Evolutionary conservation across 2,329 filamentous ascomycete species (phyloP), one percentile per base, ranked within the genome.

Genomic region (Ophiostoma fasciatum): DNA sequence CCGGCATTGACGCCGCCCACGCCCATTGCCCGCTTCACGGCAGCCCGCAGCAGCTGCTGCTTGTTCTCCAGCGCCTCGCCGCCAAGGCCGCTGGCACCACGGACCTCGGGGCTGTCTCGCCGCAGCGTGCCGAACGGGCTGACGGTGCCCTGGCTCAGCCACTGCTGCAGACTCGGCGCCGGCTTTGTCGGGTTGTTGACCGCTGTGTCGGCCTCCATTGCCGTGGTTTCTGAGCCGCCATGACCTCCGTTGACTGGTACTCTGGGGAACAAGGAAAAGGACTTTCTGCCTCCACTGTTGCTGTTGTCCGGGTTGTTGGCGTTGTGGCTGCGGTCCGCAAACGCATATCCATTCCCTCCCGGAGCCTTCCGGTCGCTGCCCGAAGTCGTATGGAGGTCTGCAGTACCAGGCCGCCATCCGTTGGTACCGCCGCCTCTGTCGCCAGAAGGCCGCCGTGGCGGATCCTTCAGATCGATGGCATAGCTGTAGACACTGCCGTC

Each of bases 111-210:
- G n/a, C n/a, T n/a, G n/a, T n/a, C n/a, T n/a, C n/a, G n/a, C n/a
- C 42, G 45, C 28, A 56, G 42, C 26, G 51, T 49, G 20, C 46
- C 51, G 41, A 57, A 57, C 4, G 55, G 55, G 33, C 54, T 57
- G 7, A 57, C 53, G 9, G 48, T 51, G 31, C 51, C 51, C 3
- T 50, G 48, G 30, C 48, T 35, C 29, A 59, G 42, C 54, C 54
- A 58, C 22, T 44, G 46, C 33, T 56, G 49, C 32, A 57, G 41
- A 13, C 45, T 56, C 6, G 50, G 46, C 22, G 40, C 39, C 18
- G 35, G 41, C 17, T 36, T 34, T 14, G 35, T 41, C 27, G 36
- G 41, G 36, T 36, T 38, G 26, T 42, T 40, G 10, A n/a, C n/a
- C n/a, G n/a, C n/a, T n/a, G n/a, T n/a, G n/a, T n/a, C n/a, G n/a